phyloP scores from a whole-genome alignment of 768 basidiomycete genomes.

The Suillus ampliporus region DNA sequence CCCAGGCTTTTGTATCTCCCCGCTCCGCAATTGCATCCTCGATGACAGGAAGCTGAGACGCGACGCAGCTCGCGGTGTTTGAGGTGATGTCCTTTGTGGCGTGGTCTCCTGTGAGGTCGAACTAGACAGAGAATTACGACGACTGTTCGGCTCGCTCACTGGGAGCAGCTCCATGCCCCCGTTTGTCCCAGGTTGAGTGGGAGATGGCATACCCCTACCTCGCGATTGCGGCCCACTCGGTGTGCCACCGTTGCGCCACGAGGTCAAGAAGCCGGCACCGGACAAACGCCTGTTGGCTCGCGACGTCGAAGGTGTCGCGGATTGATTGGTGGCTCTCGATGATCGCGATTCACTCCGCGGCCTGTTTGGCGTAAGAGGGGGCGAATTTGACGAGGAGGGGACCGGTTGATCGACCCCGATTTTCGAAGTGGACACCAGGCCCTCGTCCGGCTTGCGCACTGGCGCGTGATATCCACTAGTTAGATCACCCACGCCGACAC shows the following conservation, averaged over 20 bases:
- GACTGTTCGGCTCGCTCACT: slow-evolving; percentile 27
- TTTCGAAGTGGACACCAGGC: slow-evolving; percentile 23
- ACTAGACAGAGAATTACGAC: slow-evolving; percentile 22
- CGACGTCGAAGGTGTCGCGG: slow-evolving; percentile 21
- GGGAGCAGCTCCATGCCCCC: slow-evolving; percentile 31
- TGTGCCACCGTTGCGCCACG: slow-evolving; percentile 26
- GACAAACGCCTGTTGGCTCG: slow-evolving; percentile 31
- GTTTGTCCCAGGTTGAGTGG: slow-evolving; percentile 5
- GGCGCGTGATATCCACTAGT: slow-evolving; percentile 34
- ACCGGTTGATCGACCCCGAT: slow-evolving; percentile 22
- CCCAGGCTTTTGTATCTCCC: slow-evolving; percentile 48
- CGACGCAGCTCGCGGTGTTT: slow-evolving; percentile 25
- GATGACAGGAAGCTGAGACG: slow-evolving; percentile 29
- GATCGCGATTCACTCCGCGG: slow-evolving; percentile 30
- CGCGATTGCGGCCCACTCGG: slow-evolving; percentile 17
- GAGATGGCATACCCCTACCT: slow-evolving; percentile 15
- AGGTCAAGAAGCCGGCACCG: slow-evolving; percentile 33
- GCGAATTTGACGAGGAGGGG: slow-evolving; percentile 12
- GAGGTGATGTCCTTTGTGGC: slow-evolving; percentile 20
- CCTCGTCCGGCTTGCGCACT: slow-evolving; percentile 32
- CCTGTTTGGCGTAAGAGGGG: slow-evolving; percentile 12
- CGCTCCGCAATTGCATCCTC: slow-evolving; percentile 20
- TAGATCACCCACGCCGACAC: slow-evolving; percentile 74
- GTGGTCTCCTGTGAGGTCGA: slow-evolving; percentile 18
- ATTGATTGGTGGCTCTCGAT: slow-evolving; percentile 24